Evolutionary conservation across 805 yeast species (phyloP).

Genomic region (Pichia gijzeniarum): DNA sequence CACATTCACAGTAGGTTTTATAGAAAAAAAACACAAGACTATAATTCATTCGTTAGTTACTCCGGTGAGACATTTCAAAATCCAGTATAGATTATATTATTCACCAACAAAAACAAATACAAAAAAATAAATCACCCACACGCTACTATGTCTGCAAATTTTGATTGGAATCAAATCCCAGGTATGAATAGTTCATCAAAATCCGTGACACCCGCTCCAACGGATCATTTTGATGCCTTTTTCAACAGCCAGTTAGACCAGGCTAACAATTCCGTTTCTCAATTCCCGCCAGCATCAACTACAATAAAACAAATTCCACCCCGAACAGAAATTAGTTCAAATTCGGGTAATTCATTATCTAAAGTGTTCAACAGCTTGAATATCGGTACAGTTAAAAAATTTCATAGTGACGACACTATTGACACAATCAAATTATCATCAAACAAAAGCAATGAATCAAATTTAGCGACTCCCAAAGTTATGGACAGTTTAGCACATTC

Average conservation of each 20-base stretch:
- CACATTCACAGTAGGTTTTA: too few relatives aligned
- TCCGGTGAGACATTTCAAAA: too few relatives aligned
- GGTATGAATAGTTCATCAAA: constrained; percentile 11
- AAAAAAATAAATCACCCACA: background rate
- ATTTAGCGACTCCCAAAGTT: background rate
- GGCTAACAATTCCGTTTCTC: background rate
- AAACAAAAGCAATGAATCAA: background rate
- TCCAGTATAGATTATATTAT: too few relatives aligned
- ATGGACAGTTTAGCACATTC: constrained; percentile 13
- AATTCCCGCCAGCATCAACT: background rate
- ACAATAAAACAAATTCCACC: background rate
- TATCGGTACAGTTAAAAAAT: background rate
- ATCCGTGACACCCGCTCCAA: background rate
- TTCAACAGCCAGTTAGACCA: constrained; percentile 4
- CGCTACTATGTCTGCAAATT: constrained; percentile 17
- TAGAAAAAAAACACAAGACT: too few relatives aligned
- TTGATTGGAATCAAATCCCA: constrained; percentile 22
- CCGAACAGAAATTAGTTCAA: too few relatives aligned
- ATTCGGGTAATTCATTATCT: background rate
- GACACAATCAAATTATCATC: constrained; percentile 1
- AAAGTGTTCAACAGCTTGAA: constrained; percentile 1
- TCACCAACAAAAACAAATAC: background rate
- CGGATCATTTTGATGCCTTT: constrained; percentile 11
- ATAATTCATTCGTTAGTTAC: too few relatives aligned
- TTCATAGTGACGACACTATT: constrained; percentile 13